Base-by-base conservation (phyloP, 2,329 filamentous ascomycete genomes). In the Arthroderma sp. region DNA sequence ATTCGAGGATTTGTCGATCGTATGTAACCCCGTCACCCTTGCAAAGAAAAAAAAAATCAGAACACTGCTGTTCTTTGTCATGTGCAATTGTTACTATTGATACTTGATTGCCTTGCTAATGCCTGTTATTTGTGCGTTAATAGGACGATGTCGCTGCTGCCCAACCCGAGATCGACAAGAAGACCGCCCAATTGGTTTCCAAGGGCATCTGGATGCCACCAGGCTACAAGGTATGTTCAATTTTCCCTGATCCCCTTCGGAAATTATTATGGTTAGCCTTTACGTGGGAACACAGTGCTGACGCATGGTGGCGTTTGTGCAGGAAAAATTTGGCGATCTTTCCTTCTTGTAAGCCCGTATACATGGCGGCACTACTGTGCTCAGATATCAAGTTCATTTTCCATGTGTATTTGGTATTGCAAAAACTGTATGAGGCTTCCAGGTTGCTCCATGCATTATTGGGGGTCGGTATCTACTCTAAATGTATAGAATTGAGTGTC, bases 261-360 rank as follows among this genome's bases (percentile, higher is more conserved):
- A 31, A 38, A 22, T 27, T 6, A 38, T 33, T 42, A 31, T 22
- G 15, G 15, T 22, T 22, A 22, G 15, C 15, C 15, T 7, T 41
- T 31, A 40, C 7, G 4, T 10, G 33, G 4, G 27, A 34, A 7
- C 28, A 33, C 31, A 7, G 27, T 9, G 11, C 15, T 22, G 28
- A 28, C 9, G n/a, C 31, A 4, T 6, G 28, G 29, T 42, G 29
- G 11, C 36, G 4, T 29, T 50, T 55, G 39, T 60, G 55, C 60
- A 96, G 89, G 91, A 98, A 80, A 94, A 88, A 78, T 98, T 96
- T 71, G 91, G 91, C 74, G 88, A 96, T 68, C 81, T 96, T 59
- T 89, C 91, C 59, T 73, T 94, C 59, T 75, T 96, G 68, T 98
- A 94, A 79, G 77, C 29, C 36, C 7, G 22, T 34, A 34, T 34